Percentiles rank a stretch among this genome's conserved stretches.
Conservation (phyloP, 495 filamentous ascomycete genomes). For the Cladorrhinum samala region DNA sequence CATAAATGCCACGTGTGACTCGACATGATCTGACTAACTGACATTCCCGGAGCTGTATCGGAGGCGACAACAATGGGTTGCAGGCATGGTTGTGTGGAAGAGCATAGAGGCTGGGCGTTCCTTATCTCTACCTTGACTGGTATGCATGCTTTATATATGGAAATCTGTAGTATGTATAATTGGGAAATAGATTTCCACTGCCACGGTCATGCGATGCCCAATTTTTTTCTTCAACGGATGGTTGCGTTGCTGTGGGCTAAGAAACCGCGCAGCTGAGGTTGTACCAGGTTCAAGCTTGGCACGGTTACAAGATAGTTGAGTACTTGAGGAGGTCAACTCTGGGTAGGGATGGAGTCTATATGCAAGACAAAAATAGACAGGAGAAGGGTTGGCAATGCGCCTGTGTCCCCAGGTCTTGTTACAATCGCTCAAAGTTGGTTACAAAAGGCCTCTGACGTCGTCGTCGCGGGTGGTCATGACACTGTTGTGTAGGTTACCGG, state of each 20-base stretch:
- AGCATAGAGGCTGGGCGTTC: too few species aligned
- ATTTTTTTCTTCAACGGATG: conserved; percentile 1
- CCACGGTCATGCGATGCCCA: background rate
- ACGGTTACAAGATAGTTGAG: background rate
- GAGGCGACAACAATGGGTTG: background rate
- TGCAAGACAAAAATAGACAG: background rate
- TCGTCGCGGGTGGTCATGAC: background rate
- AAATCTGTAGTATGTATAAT: too few species aligned
- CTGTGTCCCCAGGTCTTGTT: background rate
- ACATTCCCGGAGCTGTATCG: background rate
- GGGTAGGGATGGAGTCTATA: background rate
- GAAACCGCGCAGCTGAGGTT: background rate
- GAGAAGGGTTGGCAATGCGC: too few species aligned
- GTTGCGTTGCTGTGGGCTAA: background rate
- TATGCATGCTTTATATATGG: too few species aligned
- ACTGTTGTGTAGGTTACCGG: background rate
- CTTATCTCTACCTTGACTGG: too few species aligned
- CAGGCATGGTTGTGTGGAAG: too few species aligned
- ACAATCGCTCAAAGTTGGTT: background rate
- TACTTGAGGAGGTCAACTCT: background rate
- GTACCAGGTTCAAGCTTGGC: background rate
- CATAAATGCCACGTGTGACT: background rate
- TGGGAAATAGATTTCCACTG: background rate
- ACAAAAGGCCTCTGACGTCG: background rate
- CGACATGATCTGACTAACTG: background rate